Base-by-base conservation (phyloP, 2,329 filamentous ascomycete species). In the Fusarium fujikuroi region DNA sequence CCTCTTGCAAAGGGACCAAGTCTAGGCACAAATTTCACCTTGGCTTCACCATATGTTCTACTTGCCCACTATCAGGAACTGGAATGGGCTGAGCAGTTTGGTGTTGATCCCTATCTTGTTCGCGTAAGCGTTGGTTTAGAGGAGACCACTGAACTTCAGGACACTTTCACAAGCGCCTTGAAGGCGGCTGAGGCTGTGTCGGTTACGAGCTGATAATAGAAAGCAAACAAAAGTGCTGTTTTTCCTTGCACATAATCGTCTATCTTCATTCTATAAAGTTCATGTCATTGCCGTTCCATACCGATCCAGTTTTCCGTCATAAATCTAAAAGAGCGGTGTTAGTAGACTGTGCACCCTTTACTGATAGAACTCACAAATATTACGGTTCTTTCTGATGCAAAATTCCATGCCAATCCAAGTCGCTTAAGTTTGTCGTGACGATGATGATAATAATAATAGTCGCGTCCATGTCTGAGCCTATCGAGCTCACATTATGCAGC, bases 21-120 rank as follows among this genome's bases (percentile, higher is more conserved):
- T 82, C 85, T 99, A 56, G 96, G 96, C 5, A 98, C 96, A 2
- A 99, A 99, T 82, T 99, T 99, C 80, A 98, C 96, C 0, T 85
- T 99, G 42, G 92, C 92, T 64, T 97, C 92, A 54, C 96, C 96
- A 1, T 99, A 97, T 81, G 94, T 96, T 28, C 85, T 99, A 39
- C 83, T 99, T 37, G 96, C 96, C 9, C 96, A 99, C 82, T 99
- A 96, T 78, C 87, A 89, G 50, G 96, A 99, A 85, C 82, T 98
- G 46, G 92, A 95, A n/a, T 99, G 96, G 96, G 94, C 93, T 47
- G 90, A 88, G 32, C 86, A 91, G 67, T 95, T 92, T 80, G 94
- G 95, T 1, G 93, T 98, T 7, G 92, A 96, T 61, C 89, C 90
- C 3, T 89, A 94, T 80, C 83, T 99, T 63, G 88, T 98, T 53